A percentile compares a stretch with the other conserved stretches of the same genome.
Conservation (phyloP, 1,284 basidiomycete genomes). For the Trametes hirsuta region DNA sequence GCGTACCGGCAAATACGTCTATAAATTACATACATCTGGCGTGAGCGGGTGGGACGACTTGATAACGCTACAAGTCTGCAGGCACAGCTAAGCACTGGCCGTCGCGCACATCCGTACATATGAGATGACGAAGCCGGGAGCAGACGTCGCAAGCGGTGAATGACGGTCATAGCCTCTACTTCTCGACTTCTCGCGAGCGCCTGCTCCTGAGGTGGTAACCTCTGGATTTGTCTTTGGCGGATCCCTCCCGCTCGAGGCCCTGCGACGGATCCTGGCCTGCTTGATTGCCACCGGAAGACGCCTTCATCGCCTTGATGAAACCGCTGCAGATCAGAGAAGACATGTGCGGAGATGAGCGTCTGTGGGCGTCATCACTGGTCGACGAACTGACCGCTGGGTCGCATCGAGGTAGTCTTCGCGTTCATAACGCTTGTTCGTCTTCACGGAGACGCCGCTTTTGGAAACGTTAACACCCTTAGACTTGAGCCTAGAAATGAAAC, state of each 20-base stretch:
- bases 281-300: constrained; percentile 21
- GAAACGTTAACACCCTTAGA: constrained; percentile 58
- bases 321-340: constrained; percentile 8
- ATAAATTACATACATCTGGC: constrained; percentile 7
- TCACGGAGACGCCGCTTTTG: constrained; percentile 60
- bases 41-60: background rate
- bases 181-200: constrained; percentile 4
- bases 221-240: background rate
- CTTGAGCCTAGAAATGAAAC: constrained; percentile 47
- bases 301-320: constrained; percentile 26
- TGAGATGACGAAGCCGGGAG: background rate
- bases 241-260: constrained; percentile 1
- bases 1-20: background rate
- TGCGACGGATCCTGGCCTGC: background rate
- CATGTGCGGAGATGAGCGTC: background rate
- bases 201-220: background rate
- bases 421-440: constrained; percentile 59
- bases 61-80: background rate
- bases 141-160: background rate
- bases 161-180: background rate
- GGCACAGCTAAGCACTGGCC: background rate
- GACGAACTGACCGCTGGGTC: constrained; percentile 58
- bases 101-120: background rate
- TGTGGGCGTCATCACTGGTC: background rate
- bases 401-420: constrained; percentile 70